These are phyloP conservation scores for Teratosphaeria pseudoeucalypti DNA, from an alignment of 2,329 filamentous ascomycete genomes.

Conservation along the genomic window DNA sequence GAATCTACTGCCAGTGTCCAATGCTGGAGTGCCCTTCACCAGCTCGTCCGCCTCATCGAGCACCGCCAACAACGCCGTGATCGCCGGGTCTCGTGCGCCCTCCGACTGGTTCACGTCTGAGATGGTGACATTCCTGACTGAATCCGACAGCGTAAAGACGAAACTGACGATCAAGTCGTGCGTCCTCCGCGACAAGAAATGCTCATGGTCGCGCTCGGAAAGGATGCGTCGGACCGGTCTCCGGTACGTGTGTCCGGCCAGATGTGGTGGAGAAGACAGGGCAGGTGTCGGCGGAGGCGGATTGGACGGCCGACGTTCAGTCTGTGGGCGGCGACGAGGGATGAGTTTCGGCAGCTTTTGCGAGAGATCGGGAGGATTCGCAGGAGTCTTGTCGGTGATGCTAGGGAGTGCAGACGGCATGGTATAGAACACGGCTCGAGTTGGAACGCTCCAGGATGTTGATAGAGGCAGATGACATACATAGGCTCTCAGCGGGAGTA, in stretches of 20 bases:
- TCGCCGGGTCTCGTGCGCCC: slow-evolving; percentile 44
- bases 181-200: slow-evolving; percentile 69
- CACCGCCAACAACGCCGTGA: slow-evolving; percentile 57
- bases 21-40: slow-evolving; percentile 60
- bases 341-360: slow-evolving; percentile 57
- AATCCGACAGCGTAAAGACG: slow-evolving; percentile 75
- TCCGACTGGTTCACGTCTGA: slow-evolving; percentile 47
- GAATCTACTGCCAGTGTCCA: slow-evolving; percentile 85
- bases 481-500: too few relatives aligned
- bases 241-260: slow-evolving; percentile 49
- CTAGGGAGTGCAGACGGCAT: too few relatives aligned
- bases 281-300: slow-evolving; percentile 67
- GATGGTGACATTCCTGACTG: slow-evolving; percentile 60
- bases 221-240: slow-evolving; percentile 70
- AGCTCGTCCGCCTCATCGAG: slow-evolving; percentile 60
- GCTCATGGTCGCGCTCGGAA: slow-evolving; percentile 65
- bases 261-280: slow-evolving; percentile 53
- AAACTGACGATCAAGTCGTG: slow-evolving; percentile 71
- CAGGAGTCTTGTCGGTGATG: too few relatives aligned
- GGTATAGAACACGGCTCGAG: too few relatives aligned
- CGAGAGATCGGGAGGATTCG: slow-evolving; percentile 38
- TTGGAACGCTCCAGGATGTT: too few relatives aligned
- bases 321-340: slow-evolving; percentile 48
- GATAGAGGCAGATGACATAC: too few relatives aligned
- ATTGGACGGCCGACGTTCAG: slow-evolving; percentile 25